Conservation (phyloP, 2,329 filamentous ascomycete genomes). For the Cladosporium sp. region DNA sequence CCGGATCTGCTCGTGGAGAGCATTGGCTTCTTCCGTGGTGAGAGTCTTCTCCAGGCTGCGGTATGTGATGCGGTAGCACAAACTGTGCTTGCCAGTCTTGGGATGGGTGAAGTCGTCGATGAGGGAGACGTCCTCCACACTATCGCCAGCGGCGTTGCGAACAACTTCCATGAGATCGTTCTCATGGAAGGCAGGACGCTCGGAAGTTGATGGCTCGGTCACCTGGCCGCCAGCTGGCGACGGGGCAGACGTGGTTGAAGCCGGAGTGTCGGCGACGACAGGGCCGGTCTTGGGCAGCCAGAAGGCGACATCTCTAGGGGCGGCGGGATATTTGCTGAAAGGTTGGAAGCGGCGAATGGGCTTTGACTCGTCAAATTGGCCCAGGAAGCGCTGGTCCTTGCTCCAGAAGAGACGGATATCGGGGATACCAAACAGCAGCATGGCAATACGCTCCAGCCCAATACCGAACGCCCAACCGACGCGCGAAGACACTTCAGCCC, state of each 20-base stretch:
- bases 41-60: constrained; percentile 85
- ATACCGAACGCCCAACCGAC: constrained; percentile 95
- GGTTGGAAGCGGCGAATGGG: constrained; percentile 63
- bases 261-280: constrained; percentile 26
- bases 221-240: constrained; percentile 30
- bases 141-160: constrained; percentile 70
- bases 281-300: constrained; percentile 56
- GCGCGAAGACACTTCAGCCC: constrained; percentile 67
- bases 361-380: constrained; percentile 59
- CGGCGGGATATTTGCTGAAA: constrained; percentile 86
- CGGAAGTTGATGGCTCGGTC: constrained; percentile 14
- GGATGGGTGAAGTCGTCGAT: constrained; percentile 86
- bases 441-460: constrained; percentile 89
- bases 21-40: constrained; percentile 74
- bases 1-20: constrained; percentile 64
- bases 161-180: constrained; percentile 98
- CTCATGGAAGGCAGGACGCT: constrained; percentile 63
- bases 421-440: constrained; percentile 93
- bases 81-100: constrained; percentile 71
- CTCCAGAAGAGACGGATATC: constrained; percentile 98
- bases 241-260: constrained; percentile 27
- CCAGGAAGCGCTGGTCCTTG: constrained; percentile 73
- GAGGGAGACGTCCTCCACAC: constrained; percentile 79
- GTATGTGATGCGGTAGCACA: constrained; percentile 93
- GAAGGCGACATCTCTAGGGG: constrained; percentile 89